These are phyloP conservation scores for Puccinia novopanici DNA, from an alignment of 1,284 basidiomycete genomes.

Conservation along the genomic window DNA sequence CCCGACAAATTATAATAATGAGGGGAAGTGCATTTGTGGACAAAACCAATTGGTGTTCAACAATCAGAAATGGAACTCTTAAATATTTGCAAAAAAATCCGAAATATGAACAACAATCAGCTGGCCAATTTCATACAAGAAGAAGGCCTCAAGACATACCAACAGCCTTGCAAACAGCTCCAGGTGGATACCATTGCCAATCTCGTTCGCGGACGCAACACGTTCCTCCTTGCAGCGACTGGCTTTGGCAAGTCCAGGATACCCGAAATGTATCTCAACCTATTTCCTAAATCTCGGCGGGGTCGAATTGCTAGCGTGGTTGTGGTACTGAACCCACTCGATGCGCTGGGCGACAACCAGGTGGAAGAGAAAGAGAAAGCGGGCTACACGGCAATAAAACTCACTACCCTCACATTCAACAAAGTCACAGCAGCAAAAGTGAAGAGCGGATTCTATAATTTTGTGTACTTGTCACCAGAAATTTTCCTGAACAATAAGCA, in stretches of 20 bases:
- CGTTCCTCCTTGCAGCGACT: slow-evolving; percentile 7
- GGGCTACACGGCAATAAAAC: background rate
- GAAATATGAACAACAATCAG: background rate
- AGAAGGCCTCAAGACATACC: background rate
- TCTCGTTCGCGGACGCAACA: slow-evolving; percentile 16
- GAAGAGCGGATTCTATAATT: background rate
- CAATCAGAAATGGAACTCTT: no score
- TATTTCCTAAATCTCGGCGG: background rate
- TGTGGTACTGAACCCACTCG: slow-evolving; percentile 19
- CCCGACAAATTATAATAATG: no score
- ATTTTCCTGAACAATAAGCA: slow-evolving; percentile 10
- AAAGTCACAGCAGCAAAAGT: background rate
- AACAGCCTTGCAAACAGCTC: background rate
- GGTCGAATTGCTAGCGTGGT: background rate
- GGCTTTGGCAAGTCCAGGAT: slow-evolving; percentile 18
- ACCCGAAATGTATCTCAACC: background rate
- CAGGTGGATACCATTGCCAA: slow-evolving; percentile 12
- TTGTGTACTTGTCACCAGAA: slow-evolving; percentile 16
- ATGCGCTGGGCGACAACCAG: background rate
- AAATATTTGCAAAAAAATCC: background rate
- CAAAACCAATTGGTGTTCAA: no score
- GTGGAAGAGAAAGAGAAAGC: background rate
- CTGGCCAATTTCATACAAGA: background rate
- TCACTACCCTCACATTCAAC: background rate
- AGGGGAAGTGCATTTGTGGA: no score